Percentiles rank a stretch among this genome's conserved stretches.
phyloP scores from a whole-genome alignment of 805 yeast genomes.

The Vanderwaltozyma verrucispora region DNA sequence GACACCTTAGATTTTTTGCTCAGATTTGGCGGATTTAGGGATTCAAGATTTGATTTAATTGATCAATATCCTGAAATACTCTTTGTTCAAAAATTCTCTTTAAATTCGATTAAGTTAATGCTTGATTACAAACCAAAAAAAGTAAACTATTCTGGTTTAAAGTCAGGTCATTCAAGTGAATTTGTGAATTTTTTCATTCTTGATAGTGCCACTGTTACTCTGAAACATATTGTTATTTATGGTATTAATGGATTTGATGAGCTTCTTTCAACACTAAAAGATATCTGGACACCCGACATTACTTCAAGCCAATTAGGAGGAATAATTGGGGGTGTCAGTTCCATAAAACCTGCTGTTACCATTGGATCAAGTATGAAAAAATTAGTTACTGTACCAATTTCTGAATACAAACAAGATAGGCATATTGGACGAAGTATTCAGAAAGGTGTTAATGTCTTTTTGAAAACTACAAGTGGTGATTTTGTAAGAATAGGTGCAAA shows the following conservation, averaged over 20 bases:
- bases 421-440: conserved; percentile 58
- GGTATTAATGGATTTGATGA: conserved; percentile 71
- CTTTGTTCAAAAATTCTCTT: conserved; percentile 58
- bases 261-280: conserved; percentile 44
- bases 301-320: conserved; percentile 71
- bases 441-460: conserved; percentile 64
- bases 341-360: conserved; percentile 65
- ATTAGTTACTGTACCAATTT: conserved; percentile 59
- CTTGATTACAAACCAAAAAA: conserved; percentile 90
- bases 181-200: conserved; percentile 80
- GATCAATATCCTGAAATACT: conserved; percentile 50
- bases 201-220: conserved; percentile 69
- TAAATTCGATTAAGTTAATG: conserved; percentile 49
- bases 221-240: conserved; percentile 52
- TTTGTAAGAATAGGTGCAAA: conserved; percentile 73
- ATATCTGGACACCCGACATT: conserved; percentile 85
- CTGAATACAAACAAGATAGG: conserved; percentile 68
- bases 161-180: conserved; percentile 77
- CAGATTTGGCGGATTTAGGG: conserved; percentile 75
- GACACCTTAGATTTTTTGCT: conserved; percentile 80
- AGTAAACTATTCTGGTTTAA: conserved; percentile 71
- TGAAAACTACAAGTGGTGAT: conserved; percentile 72
- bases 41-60: conserved; percentile 52
- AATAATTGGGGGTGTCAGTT: conserved; percentile 74
- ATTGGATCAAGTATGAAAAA: conserved; percentile 72